Percentiles rank a stretch among this genome's conserved stretches.
Evolutionary conservation across 768 basidiomycete genomes (phyloP).

Genomic region (Auricularia heimuer): DNA sequence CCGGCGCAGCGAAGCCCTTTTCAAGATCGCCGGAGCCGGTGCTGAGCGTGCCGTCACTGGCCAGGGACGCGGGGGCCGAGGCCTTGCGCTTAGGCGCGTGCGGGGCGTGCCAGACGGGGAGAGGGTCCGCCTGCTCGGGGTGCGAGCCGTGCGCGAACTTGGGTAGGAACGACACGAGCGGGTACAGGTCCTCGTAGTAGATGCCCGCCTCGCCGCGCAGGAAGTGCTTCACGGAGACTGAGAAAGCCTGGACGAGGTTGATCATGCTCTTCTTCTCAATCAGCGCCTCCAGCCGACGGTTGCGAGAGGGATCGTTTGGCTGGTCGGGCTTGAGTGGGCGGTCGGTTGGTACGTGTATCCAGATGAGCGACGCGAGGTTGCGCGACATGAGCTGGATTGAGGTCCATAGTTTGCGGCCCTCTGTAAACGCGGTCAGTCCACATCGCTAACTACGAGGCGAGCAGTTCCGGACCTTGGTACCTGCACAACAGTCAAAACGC

Average conservation of each 20-base stretch:
- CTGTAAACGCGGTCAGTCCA: slow-evolving; percentile 11
- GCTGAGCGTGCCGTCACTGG: not conserved
- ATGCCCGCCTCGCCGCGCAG: slow-evolving; percentile 60
- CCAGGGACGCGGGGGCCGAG: not conserved
- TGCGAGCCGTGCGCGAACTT: slow-evolving; percentile 31
- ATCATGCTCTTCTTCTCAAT: slow-evolving; percentile 72
- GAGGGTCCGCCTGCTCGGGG: slow-evolving; percentile 13
- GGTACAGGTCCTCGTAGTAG: slow-evolving; percentile 67
- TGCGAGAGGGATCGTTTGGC: slow-evolving; percentile 2
- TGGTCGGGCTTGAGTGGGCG: slow-evolving; percentile 25
- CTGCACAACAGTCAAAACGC: not conserved
- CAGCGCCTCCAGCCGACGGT: slow-evolving; percentile 26
- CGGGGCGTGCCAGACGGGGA: slow-evolving; percentile 48
- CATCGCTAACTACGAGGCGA: not conserved
- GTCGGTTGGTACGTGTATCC: slow-evolving; percentile 44
- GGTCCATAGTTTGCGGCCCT: slow-evolving; percentile 65
- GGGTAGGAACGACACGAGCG: slow-evolving; percentile 57
- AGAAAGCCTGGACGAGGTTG: slow-evolving; percentile 60
- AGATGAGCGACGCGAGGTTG: slow-evolving; percentile 47
- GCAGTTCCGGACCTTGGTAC: not conserved
- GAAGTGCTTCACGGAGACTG: slow-evolving; percentile 61
- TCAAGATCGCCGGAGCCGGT: slow-evolving; percentile 26
- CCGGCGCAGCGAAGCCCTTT: slow-evolving; percentile 30
- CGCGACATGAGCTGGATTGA: slow-evolving; percentile 47
- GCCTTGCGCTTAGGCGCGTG: slow-evolving; percentile 13